Percentiles rank a stretch among this genome's conserved stretches.
Conservation (phyloP, 2,329 filamentous ascomycete species). For the Neopestalotiopsis sp. region DNA sequence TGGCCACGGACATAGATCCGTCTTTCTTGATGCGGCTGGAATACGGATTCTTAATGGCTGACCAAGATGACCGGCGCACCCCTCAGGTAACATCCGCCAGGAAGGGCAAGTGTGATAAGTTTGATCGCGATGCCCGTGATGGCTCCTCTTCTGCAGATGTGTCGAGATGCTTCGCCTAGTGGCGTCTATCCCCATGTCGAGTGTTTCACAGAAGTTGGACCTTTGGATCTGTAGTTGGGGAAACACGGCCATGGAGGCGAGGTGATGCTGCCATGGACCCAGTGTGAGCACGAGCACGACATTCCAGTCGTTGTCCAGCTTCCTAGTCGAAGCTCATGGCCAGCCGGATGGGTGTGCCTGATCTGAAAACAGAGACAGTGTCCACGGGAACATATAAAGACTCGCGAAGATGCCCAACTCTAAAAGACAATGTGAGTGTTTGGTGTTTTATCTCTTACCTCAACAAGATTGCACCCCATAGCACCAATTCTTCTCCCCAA, state of each 20-base stretch:
- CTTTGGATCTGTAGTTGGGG: not conserved
- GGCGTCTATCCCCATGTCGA: constrained; percentile 10
- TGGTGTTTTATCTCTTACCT: not conserved
- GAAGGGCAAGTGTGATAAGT: constrained; percentile 18
- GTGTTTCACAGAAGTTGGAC: not conserved
- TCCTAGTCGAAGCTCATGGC: constrained; percentile 3
- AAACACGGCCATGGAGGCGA: not conserved
- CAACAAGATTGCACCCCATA: not conserved
- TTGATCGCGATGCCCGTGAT: constrained; percentile 11
- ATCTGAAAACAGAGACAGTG: constrained; percentile 1
- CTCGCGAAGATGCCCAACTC: not conserved
- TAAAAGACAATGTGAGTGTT: not conserved
- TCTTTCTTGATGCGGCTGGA: not conserved
- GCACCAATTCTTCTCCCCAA: not conserved
- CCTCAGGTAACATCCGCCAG: constrained; percentile 8
- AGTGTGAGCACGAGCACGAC: constrained; percentile 5
- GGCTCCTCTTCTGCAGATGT: not conserved
- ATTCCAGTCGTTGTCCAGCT: constrained; percentile 14
- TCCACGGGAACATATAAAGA: constrained; percentile 2
- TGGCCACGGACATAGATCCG: constrained; percentile 7
- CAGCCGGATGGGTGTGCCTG: not conserved
- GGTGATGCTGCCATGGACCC: not conserved
- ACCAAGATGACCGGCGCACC: not conserved
- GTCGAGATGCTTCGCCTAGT: constrained; percentile 4
- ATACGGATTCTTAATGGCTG: not conserved